Percentiles rank a stretch among this genome's conserved stretches.
Evolutionary conservation across 225 moss, liverwort and hornwort species (phyloP).

Genomic region (Physcomitrellopsis africana): DNA sequence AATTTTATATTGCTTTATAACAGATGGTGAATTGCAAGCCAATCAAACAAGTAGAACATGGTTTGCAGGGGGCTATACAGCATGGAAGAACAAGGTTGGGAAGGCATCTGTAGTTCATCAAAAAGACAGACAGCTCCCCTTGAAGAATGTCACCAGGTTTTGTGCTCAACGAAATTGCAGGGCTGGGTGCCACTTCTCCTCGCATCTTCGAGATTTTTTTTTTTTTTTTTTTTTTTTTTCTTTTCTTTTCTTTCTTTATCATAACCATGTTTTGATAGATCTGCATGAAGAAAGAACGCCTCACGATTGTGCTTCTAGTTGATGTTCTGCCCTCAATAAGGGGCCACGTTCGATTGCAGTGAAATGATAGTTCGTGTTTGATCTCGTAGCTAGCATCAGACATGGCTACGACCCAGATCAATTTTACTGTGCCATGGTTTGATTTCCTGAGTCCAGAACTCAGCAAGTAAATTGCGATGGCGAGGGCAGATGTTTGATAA

Average conservation of each 20-base stretch:
- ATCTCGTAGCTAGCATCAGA: too few species aligned
- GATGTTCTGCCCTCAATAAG: neutral
- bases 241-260: constrained; percentile 58
- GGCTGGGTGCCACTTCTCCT: constrained; percentile 58
- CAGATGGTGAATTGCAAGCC: neutral
- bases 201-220: constrained; percentile 62
- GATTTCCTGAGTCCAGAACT: neutral
- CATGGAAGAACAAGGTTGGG: constrained; percentile 74
- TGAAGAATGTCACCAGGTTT: constrained; percentile 43
- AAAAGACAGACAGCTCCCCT: constrained; percentile 47
- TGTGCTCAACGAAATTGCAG: constrained; percentile 53
- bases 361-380: too few species aligned
- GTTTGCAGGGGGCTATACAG: constrained; percentile 50
- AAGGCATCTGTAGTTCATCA: constrained; percentile 72
- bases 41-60: neutral
- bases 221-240: constrained; percentile 48
- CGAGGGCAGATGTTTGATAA: constrained; percentile 72
- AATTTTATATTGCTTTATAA: neutral
- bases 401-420: too few species aligned
- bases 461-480: neutral
- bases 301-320: constrained; percentile 76
- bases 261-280: constrained; percentile 85
- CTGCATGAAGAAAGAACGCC: constrained; percentile 79
- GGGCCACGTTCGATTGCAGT: too few species aligned
- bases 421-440: too few species aligned